phyloP scores from a whole-genome alignment of 1,284 basidiomycete species.

The Heimioporus punctisporus region DNA sequence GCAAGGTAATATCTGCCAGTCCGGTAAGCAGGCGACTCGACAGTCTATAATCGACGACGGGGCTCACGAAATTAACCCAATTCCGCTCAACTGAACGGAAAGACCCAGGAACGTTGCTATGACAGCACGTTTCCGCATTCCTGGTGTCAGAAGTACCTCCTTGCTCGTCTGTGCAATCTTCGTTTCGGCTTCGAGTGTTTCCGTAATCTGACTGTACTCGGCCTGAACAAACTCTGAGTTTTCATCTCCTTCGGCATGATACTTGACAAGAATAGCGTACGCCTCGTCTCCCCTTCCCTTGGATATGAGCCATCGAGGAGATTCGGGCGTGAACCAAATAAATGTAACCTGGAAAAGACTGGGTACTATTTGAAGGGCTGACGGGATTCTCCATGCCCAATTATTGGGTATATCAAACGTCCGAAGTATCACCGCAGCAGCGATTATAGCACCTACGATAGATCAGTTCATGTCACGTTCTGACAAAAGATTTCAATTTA shows the following conservation, averaged over 20 bases:
- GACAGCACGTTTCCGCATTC: slow-evolving; percentile 7
- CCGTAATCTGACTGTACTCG: slow-evolving; percentile 5
- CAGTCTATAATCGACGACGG: too few relatives aligned
- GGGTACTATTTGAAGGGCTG: slow-evolving; percentile 1
- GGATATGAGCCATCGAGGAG: slow-evolving; percentile 5
- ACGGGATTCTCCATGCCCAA: slow-evolving; percentile 38
- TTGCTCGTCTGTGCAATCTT: neutral
- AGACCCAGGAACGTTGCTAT: slow-evolving; percentile 37
- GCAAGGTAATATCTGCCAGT: slow-evolving; percentile 7
- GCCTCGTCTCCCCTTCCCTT: neutral
- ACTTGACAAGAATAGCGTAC: neutral
- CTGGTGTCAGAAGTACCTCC: neutral
- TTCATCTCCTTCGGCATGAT: slow-evolving; percentile 2
- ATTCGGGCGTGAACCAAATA: slow-evolving; percentile 3
- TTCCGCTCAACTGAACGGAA: slow-evolving; percentile 45
- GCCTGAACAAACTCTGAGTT: slow-evolving; percentile 2
- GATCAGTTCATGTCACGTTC: neutral
- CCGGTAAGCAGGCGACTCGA: neutral
- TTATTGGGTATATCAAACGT: slow-evolving; percentile 49
- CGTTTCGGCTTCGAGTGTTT: slow-evolving; percentile 29
- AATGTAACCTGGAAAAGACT: slow-evolving; percentile 2
- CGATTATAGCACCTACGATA: slow-evolving; percentile 1
- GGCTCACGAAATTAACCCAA: slow-evolving; percentile 4
- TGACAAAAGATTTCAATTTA: too few relatives aligned
- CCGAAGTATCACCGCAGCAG: slow-evolving; percentile 41